Base-by-base conservation (phyloP, 1,284 basidiomycete species). In the Puccinia polysora region DNA sequence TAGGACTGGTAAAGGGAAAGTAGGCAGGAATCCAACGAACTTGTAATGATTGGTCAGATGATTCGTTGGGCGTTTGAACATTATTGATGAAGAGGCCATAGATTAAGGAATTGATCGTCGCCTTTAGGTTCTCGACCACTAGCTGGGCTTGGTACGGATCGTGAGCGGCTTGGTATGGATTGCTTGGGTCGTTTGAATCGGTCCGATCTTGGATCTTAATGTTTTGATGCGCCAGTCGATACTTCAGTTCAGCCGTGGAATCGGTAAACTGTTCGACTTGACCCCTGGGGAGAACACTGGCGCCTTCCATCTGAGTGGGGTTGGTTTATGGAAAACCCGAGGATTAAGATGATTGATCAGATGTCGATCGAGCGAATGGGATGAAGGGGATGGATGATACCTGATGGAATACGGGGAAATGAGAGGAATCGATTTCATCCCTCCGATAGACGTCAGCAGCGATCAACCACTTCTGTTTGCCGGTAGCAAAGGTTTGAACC, bases 401-500 rank as follows among this genome's bases (percentile, higher is more conserved):
- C 56, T 70, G 96, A 81, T 99, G 96, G 80, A 99, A 99, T 53
- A 97, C 89, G 20, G 96, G 96, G 80, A 97, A 97, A 81, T 99
- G 96, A 10, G 89, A 90, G 23, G 86, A 85, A 82, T 99, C 96
- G 75, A 99, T 98, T 81, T 98, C 96, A 85, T 99, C 96, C 75
- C 96, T 86, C 52, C 96, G 83, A 81, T 97, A 99, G 56, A 99
- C 96, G 82, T 99, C 96, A n/a, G 96, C 94, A 0, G 93, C 90
- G 60, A 98, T 84, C 38, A 98, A 83, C 90, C 94, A 98, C 65
- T 84, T 84, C 43, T 89, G 86, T 76, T 88, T 83, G 4, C 90
- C 90, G 43, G 83, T 81, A 50, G 84, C 81, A 81, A 97, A 98
- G 5, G 88, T 87, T 75, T 95, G 91, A 40, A 98, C 90, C 82